A percentile compares a stretch with the other conserved stretches of the same genome.
Evolutionary conservation across 1,139 yeast genomes (phyloP).

Genomic region (Diutina scorzettiae): DNA sequence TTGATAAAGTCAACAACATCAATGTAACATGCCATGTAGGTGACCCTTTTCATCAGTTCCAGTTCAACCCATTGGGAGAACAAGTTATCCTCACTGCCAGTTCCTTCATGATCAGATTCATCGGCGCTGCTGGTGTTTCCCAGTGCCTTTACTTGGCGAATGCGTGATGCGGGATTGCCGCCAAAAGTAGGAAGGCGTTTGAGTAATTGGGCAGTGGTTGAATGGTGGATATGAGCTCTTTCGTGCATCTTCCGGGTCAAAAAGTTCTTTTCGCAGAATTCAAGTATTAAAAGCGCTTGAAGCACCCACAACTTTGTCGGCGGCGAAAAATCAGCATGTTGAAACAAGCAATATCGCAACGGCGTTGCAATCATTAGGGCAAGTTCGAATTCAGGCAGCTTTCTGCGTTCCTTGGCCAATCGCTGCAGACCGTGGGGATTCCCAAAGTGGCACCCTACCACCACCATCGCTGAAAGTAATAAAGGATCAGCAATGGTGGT

Average conservation of each 20-base stretch:
- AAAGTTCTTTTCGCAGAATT: conserved; percentile 57
- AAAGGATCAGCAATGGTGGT: conserved; percentile 10
- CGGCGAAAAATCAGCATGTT: conserved; percentile 14
- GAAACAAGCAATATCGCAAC: conserved; percentile 10
- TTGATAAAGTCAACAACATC: conserved; percentile 74
- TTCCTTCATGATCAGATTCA: background rate
- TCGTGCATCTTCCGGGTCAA: conserved; percentile 52
- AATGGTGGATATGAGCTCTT: conserved; percentile 67
- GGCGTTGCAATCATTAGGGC: conserved; percentile 9
- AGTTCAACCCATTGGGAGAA: conserved; percentile 58
- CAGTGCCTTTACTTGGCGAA: conserved; percentile 10
- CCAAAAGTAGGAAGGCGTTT: conserved; percentile 67
- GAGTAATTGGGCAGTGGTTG: conserved; percentile 60
- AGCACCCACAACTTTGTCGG: conserved; percentile 57
- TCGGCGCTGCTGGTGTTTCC: conserved; percentile 7
- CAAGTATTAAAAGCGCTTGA: conserved; percentile 51
- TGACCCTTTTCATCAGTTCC: conserved; percentile 67
- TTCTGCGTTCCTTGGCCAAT: conserved; percentile 6
- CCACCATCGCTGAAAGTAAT: conserved; percentile 11
- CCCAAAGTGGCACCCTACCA: conserved; percentile 9
- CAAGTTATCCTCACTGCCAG: conserved; percentile 15
- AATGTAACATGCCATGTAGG: conserved; percentile 68
- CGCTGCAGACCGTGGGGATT: conserved; percentile 8
- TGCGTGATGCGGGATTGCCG: conserved; percentile 35
- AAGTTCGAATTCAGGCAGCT: conserved; percentile 9